Base-by-base conservation (phyloP, 2,329 filamentous ascomycete species). In the Aspergillus hortae region DNA sequence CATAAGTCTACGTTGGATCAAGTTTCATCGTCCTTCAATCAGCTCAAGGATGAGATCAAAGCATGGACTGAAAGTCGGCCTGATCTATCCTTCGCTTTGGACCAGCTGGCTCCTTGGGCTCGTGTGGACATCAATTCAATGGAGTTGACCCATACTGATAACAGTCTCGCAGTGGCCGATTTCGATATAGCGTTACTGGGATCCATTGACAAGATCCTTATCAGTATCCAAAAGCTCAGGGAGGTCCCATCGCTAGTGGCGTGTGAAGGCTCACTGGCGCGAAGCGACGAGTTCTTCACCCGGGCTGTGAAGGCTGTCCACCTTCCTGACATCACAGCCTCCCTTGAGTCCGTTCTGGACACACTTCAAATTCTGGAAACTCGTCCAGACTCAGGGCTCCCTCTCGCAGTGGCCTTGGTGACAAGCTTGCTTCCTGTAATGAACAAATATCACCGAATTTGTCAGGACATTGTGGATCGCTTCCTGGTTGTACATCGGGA, bases 201-300 rank as follows among this genome's bases (percentile, higher is more conserved):
- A 1, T 76, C 88, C n/a, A 82, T 87, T 44, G 89, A 95, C 68
- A 82, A 83, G 46, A 81, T 92, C 25, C 83, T 96, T 2, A 87
- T 92, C 33, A 86, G 88, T 1, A 79, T 95, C 44, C 90, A 96
- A 67, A 83, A 86, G 2, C 73, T 83, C 7, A 70, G 75, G 10
- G 74, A 76, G 3, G 72, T 86, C 1, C 84, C 87, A 1, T 66
- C 71, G 4, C 82, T 85, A 1, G 75, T 77, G 1, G 84, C 89
- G 32, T 83, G 87, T 41, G 62, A 76, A 1, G 76, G 79, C 2
- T 90, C 88, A 84, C 69, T 92, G 7, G 68, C 81, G 1, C 77
- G 77, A 42, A 76, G 82, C 55, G 80, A 79, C 54, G 77, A 81
- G 21, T 74, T 74, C 27, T 76, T 85, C 48, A 67, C 74, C 1